Evolutionary conservation across 306 rosid genomes (phyloP).

Genomic region (Dalbergia oliveri): DNA sequence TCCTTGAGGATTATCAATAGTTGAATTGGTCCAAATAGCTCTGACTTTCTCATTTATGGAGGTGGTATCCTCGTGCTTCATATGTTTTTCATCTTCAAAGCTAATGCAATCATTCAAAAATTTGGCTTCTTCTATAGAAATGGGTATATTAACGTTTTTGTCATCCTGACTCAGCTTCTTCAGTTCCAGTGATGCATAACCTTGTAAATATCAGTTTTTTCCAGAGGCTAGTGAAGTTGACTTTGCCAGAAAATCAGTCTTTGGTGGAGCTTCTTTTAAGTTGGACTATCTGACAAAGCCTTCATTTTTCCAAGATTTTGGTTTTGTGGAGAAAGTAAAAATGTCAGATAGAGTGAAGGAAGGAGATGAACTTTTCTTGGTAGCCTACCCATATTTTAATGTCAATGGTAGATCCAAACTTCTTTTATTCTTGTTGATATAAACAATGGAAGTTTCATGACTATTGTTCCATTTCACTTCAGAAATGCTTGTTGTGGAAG

Average conservation of each 20-base stretch:
- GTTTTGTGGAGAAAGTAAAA: conserved; percentile 84
- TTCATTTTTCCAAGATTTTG: conserved; percentile 93
- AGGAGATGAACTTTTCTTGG: conserved; percentile 87
- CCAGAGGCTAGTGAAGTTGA: conserved; percentile 97
- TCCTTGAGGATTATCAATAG: conserved; percentile 11
- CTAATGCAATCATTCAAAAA: background rate
- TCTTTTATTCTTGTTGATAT: conserved; percentile 39
- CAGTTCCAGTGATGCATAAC: conserved; percentile 46
- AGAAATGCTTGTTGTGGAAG: conserved; percentile 98
- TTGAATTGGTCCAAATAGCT: conserved; percentile 37
- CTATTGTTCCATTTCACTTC: conserved; percentile 50
- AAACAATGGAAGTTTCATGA: conserved; percentile 34
- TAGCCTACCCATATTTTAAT: conserved; percentile 93
- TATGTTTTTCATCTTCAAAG: background rate
- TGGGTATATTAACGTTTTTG: conserved; percentile 10
- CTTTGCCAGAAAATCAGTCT: conserved; percentile 82
- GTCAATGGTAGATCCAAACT: conserved; percentile 77
- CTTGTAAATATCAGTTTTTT: conserved; percentile 76
- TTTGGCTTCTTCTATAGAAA: conserved; percentile 36
- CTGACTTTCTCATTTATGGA: conserved; percentile 18
- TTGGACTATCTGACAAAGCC: conserved; percentile 96
- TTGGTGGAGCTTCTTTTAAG: conserved; percentile 85
- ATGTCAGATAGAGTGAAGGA: conserved; percentile 90
- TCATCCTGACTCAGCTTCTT: conserved; percentile 38
- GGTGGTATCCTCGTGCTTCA: conserved; percentile 9